Evolutionary conservation across 371 early-diverging fungal genomes (phyloP), one percentile per base, ranked within the genome.

Genomic region (Mortierella sp.): DNA sequence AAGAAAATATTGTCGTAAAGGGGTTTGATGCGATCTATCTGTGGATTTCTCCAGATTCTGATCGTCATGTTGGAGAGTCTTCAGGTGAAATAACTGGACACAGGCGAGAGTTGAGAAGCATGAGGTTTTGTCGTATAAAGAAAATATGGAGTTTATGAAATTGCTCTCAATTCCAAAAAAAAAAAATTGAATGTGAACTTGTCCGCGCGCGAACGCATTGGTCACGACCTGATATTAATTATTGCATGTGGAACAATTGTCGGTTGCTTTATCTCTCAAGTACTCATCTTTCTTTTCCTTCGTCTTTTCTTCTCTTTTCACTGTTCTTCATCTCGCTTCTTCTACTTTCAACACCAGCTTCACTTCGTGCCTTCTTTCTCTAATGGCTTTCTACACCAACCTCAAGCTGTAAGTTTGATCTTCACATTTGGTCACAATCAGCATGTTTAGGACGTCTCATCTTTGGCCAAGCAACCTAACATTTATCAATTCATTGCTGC

Each of bases 391-490:
- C 26, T 37, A 72, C 29, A 54, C 49, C 34, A 35, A 62, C 37
- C 51, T 72, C 72, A 72, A 66, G 63, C 72, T 72, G 72, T 72
- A 72, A 66, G 72, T 72, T 22, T 12, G 54, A 35, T 55, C 26
- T 23, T 17, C 12, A n/a, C 45, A 9, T 57, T n/a, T 57, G 55
- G 55, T 37, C 40, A 10, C 40, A 54, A 7, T 23, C 55, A 7
- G 13, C 13, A n/a, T n/a, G n/a, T n/a, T n/a, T n/a, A n/a, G n/a
- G 55, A 29, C 13, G 26, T 54, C 55, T 19, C 51, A 42, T 26
- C 26, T 42, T 43, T 28, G 17, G 7, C 34, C 62, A n/a, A n/a
- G 12, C 22, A 1, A 19, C 28, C 12, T 45, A 23, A 35, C 29
- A n/a, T 49, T 17, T 9, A 17, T 64, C 17, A 19, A 23, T 40